These are phyloP conservation scores for Poa pratensis DNA, from an alignment of 176 grass and related monocot species.

Conservation along the genomic window DNA sequence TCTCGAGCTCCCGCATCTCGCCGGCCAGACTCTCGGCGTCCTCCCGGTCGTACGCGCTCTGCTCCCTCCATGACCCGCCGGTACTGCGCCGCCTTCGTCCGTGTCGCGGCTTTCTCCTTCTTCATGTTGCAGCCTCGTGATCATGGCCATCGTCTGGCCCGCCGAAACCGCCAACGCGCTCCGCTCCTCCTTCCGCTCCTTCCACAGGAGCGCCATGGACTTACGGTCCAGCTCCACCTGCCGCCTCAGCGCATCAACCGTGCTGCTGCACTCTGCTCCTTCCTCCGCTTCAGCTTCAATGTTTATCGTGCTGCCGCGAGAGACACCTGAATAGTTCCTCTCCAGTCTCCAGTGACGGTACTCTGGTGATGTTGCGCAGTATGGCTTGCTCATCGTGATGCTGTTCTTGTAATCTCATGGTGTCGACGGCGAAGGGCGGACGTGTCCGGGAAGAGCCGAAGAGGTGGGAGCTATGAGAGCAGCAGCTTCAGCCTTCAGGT, in stretches of 20 bases:
- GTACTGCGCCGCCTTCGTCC: conserved; percentile 81
- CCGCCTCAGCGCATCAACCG: conserved; percentile 63
- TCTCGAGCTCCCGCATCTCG: conserved; percentile 50
- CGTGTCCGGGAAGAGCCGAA: conserved; percentile 10
- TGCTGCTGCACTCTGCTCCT: conserved; percentile 34
- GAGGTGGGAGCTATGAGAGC: conserved; percentile 59
- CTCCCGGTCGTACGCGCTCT: conserved; percentile 72
- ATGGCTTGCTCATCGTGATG: neutral
- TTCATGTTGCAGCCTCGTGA: conserved; percentile 54
- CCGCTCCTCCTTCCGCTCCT: conserved; percentile 89
- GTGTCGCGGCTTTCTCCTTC: conserved; percentile 83
- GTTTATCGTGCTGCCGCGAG: conserved; percentile 27
- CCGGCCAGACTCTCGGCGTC: conserved; percentile 53
- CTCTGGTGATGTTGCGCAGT: conserved; percentile 59
- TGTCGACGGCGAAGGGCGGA: conserved; percentile 23
- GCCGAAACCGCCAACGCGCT: conserved; percentile 69
- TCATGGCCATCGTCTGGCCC: no score
- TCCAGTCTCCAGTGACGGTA: conserved; percentile 44
- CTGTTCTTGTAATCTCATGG: conserved; percentile 43
- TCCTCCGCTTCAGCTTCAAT: conserved; percentile 42
- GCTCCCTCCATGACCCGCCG: conserved; percentile 87
- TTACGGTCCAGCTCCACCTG: conserved; percentile 67
- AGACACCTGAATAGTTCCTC: conserved; percentile 52
- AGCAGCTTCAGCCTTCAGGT: conserved; percentile 54
- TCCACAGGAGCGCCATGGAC: conserved; percentile 74